Evolutionary conservation across 257 asterid genomes (phyloP), one percentile per base, ranked within the genome.

Genomic region (Verbascum thapsus): DNA sequence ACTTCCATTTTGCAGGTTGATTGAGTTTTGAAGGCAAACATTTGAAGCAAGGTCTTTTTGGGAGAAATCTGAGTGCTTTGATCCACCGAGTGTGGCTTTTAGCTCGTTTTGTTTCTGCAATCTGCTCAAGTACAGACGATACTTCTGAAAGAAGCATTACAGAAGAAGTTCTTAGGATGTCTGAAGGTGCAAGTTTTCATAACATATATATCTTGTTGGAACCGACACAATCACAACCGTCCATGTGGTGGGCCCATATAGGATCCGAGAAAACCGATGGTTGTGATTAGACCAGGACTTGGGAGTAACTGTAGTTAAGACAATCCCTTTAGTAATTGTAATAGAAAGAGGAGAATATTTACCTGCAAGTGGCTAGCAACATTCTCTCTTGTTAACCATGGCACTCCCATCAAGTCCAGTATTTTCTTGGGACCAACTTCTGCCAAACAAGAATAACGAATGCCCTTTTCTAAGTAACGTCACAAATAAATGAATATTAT

Each of bases 311-410:
- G 26, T 8, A 42, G 44, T 17, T 11, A 61, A 37, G 15, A 57
- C 39, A 2, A 49, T 13, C 52, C 5, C 44, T 53, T 40, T 7
- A 38, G 43, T 4, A 20, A 7, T 42, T 9, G 11, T 43, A 43
- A 38, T 15, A 18, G 34, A 37, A 57, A 47, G 62, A 18, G 26
- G 62, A 37, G 30, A 34, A 57, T 19, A 32, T 20, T 71, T 75
- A 90, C 98, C 95, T 90, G 98, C 65, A 90, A 75, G 75, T 90
- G 98, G 66, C 98, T 90, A 17, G 98, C 98, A 34, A 90, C 96
- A 63, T 90, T 87, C 58, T 90, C 98, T 68, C 98, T 75, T 0
- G 96, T 88, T 53, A 90, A 69, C 98, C 98, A 80, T 7, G 94
- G 88, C 42, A 88, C 88, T 47, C 82, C 95, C 98, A 90, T 90